phyloP scores from a whole-genome alignment of 257 asterid genomes.

The Anisodus acutangulus region DNA sequence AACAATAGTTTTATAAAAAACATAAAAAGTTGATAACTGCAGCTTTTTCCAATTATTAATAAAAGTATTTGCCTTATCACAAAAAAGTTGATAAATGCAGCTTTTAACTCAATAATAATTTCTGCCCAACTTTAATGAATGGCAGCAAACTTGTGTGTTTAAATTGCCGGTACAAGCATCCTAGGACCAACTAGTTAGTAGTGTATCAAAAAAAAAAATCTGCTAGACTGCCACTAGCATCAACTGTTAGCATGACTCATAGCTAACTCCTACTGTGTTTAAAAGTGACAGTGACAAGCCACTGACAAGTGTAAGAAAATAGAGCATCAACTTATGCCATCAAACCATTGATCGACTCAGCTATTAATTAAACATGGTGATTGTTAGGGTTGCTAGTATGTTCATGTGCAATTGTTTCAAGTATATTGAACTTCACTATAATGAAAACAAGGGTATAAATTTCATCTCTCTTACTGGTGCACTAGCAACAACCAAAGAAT shows the following conservation, averaged over 20 bases:
- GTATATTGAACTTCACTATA: not conserved
- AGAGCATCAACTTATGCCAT: not conserved
- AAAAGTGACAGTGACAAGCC: not conserved
- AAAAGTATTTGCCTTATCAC: not conserved
- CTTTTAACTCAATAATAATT: not conserved
- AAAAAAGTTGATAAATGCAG: not conserved
- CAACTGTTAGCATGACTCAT: not conserved
- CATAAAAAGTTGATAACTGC: not conserved
- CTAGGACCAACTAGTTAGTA: constrained; percentile 4
- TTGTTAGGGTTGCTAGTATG: not conserved
- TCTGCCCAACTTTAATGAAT: not conserved
- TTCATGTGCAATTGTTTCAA: not conserved
- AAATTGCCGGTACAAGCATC: not conserved
- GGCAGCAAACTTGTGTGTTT: not conserved
- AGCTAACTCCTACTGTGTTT: not conserved
- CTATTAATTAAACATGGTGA: not conserved
- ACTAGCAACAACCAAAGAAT: not conserved
- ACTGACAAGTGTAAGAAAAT: not conserved
- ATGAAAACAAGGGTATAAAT: not conserved
- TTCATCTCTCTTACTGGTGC: not conserved
- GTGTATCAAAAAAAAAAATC: constrained; percentile 4
- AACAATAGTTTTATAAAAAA: constrained; percentile 3
- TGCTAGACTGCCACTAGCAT: constrained; percentile 7
- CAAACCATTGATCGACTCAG: not conserved
- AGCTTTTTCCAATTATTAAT: not conserved